These are phyloP conservation scores for Leccinellum rugosiceps DNA, from an alignment of 768 basidiomycete species.

Conservation along the genomic window DNA sequence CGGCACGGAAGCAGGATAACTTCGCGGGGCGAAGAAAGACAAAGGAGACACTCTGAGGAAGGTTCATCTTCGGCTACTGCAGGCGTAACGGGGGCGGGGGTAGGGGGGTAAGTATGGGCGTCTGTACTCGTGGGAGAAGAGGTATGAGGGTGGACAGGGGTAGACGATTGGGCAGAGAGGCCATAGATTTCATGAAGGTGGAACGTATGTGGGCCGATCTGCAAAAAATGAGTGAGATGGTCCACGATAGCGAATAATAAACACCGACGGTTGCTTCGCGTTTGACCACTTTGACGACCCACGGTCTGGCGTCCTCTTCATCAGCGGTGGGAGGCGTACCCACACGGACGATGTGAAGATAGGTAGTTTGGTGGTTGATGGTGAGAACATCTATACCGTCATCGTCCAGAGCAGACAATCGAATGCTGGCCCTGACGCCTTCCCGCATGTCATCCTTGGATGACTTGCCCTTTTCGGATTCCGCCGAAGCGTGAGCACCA, in stretches of 20 bases:
- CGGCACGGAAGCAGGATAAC: constrained; percentile 92
- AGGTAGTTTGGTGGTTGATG: constrained; percentile 85
- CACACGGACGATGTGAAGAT: constrained; percentile 78
- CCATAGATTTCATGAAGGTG: constrained; percentile 95
- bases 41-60: constrained; percentile 88
- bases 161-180: constrained; percentile 57
- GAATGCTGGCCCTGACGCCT: constrained; percentile 77
- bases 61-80: constrained; percentile 57
- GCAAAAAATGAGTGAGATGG: neutral
- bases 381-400: constrained; percentile 63
- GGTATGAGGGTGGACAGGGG: constrained; percentile 33
- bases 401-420: constrained; percentile 77
- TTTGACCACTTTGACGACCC: constrained; percentile 92
- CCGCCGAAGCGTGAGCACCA: constrained; percentile 30
- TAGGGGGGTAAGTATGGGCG: constrained; percentile 48
- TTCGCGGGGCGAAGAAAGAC: constrained; percentile 82
- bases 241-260: neutral
- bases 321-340: constrained; percentile 41
- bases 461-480: constrained; percentile 40
- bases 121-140: constrained; percentile 37
- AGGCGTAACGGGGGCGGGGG: constrained; percentile 18
- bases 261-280: constrained; percentile 75
- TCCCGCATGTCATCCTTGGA: constrained; percentile 49
- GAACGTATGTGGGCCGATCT: constrained; percentile 94
- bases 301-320: constrained; percentile 67